phyloP scores from a whole-genome alignment of 176 grass and related monocot genomes.

The Secale cereale region DNA sequence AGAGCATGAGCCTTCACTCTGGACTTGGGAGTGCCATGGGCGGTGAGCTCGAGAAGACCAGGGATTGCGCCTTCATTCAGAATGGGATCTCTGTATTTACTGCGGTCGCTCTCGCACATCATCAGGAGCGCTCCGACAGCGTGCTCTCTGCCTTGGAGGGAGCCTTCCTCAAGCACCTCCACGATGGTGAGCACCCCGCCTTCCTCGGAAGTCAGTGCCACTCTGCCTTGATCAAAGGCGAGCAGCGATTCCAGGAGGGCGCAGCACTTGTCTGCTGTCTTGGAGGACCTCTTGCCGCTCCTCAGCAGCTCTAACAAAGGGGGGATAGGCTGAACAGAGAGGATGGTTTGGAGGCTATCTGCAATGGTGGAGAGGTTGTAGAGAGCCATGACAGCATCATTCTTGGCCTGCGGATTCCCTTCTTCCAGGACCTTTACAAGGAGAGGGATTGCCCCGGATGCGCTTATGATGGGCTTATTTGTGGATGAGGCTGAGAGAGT shows the following conservation, averaged over 20 bases:
- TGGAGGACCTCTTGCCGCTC: conserved; percentile 70
- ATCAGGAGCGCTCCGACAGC: conserved; percentile 72
- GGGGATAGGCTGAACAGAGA: conserved; percentile 55
- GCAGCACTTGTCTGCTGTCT: conserved; percentile 67
- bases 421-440: conserved; percentile 70
- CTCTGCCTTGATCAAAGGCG: conserved; percentile 56
- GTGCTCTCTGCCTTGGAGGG: conserved; percentile 66
- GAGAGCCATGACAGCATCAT: conserved; percentile 74
- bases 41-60: conserved; percentile 81
- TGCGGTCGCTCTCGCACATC: conserved; percentile 68
- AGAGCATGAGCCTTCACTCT: conserved; percentile 64
- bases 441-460: conserved; percentile 65
- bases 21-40: conserved; percentile 74
- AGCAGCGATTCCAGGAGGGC: conserved; percentile 82
- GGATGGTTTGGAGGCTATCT: conserved; percentile 57
- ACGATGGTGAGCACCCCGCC: conserved; percentile 79
- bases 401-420: conserved; percentile 77
- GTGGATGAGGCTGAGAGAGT: conserved; percentile 81
- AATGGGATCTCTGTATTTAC: conserved; percentile 70
- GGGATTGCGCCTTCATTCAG: conserved; percentile 85
- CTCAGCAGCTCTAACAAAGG: conserved; percentile 63
- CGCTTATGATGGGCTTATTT: conserved; percentile 67
- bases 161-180: conserved; percentile 89
- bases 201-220: conserved; percentile 54
- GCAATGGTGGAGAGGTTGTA: conserved; percentile 82